These are phyloP conservation scores for Onygena corvina DNA, from an alignment of 2,329 filamentous ascomycete species.

Conservation along the genomic window DNA sequence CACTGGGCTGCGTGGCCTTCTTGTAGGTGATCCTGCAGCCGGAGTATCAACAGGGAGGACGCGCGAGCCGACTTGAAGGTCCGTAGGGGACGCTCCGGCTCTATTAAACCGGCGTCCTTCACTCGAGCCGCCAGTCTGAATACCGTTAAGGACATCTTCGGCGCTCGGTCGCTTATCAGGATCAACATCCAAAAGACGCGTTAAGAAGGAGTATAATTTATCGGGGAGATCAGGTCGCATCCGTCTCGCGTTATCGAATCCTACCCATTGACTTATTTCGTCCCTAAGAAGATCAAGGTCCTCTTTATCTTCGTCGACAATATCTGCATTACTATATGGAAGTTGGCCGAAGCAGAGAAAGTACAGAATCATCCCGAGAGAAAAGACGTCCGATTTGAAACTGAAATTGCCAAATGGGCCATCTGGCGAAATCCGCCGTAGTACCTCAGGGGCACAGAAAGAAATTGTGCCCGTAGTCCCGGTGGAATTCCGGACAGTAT, in stretches of 20 bases:
- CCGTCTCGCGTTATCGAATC: conserved; percentile 66
- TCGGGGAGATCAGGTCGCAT: conserved; percentile 72
- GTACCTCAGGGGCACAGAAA: conserved; percentile 90
- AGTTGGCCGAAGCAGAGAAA: conserved; percentile 92
- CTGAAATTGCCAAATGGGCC: conserved; percentile 86
- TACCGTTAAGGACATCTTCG: conserved; percentile 67
- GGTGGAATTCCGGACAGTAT: conserved; percentile 70
- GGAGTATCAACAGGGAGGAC: conserved; percentile 33
- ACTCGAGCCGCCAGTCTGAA: conserved; percentile 44
- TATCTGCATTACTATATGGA: conserved; percentile 73
- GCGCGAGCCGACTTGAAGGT: conserved; percentile 25
- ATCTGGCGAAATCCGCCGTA: conserved; percentile 49
- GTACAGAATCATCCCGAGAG: conserved; percentile 93
- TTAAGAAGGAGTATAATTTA: conserved; percentile 73
- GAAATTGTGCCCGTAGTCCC: conserved; percentile 93
- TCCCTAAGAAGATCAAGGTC: conserved; percentile 72
- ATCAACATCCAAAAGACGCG: conserved; percentile 64
- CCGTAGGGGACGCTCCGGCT: conserved; percentile 23
- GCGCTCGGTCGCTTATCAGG: conserved; percentile 69
- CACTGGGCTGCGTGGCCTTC: conserved; percentile 17
- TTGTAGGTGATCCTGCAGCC: conserved; percentile 11
- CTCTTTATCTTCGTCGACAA: conserved; percentile 80
- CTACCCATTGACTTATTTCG: conserved; percentile 78
- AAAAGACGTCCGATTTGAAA: conserved; percentile 96
- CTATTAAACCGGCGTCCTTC: conserved; percentile 36